Conservation (phyloP, 176 grass and related monocot genomes). For the Zea luxurians region DNA sequence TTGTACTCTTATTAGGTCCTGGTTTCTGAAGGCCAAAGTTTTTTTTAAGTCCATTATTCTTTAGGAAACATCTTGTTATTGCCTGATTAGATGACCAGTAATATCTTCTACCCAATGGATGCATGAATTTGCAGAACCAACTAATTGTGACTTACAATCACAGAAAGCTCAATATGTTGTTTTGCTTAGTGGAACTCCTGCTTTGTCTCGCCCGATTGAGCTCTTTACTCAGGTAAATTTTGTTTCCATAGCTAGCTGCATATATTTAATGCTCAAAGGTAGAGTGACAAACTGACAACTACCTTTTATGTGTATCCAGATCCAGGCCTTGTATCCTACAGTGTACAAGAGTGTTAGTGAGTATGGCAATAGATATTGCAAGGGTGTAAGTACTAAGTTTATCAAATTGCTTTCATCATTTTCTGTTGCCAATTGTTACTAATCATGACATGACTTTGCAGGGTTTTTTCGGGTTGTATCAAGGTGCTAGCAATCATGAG, state of each 20-base stretch:
- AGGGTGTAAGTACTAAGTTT: constrained; percentile 74
- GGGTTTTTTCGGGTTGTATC: constrained; percentile 70
- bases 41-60: constrained; percentile 22
- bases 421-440: constrained; percentile 28
- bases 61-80: not conserved
- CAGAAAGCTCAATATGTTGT: constrained; percentile 90
- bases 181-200: constrained; percentile 93
- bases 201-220: constrained; percentile 92
- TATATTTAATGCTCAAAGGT: constrained; percentile 18
- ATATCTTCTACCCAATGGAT: constrained; percentile 13
- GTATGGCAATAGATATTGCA: constrained; percentile 90
- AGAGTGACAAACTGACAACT: not conserved
- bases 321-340: constrained; percentile 73
- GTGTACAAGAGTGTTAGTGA: constrained; percentile 88
- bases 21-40: constrained; percentile 13
- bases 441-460: constrained; percentile 44
- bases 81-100: not conserved
- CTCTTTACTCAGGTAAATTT: constrained; percentile 80
- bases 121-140: constrained; percentile 22
- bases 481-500: constrained; percentile 98
- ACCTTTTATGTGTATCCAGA: constrained; percentile 47
- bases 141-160: constrained; percentile 37
- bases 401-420: constrained; percentile 36
- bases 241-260: constrained; percentile 12
- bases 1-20: constrained; percentile 26